Base-by-base conservation (phyloP, 192 early-diverging fungal genomes). In the Umbelopsis vinacea region DNA sequence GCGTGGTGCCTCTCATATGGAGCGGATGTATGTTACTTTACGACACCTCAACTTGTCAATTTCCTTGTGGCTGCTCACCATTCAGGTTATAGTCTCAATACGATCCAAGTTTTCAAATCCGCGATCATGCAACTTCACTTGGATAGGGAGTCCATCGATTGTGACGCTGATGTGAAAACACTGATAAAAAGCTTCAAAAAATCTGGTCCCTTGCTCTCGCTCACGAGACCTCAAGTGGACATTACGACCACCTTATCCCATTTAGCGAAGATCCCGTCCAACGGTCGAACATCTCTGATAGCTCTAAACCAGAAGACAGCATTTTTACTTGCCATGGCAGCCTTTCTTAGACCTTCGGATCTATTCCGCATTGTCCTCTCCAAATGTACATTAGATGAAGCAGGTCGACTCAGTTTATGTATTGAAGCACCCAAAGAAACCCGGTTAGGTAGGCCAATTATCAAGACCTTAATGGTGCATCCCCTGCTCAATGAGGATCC, bases 261-360 rank as follows among this genome's bases (percentile, higher is more conserved):
- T 10, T 45, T 43, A 54, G 54, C 19, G 37, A 70, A 12, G 52
- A 22, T 0, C 52, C 52, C 24, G 15, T 70, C 40, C 50, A 70
- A 54, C 11, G 50, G 21, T 23, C 69, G 24, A 54, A 50, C 26
- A 29, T 46, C 10, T 17, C 71, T 0, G 23, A 63, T 5, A 35
- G n/a, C 29, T 35, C 23, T 26, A 4, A 37, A 21, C 8, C 23
- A 69, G 2, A 29, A 48, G 4, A 33, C 43, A 22, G 14, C 60
- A 3, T 72, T 72, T 60, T 43, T 72, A 1, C 15, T 72, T 14
- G 71, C 46, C 4, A 46, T 72, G 19, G 46, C 60, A 17, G 38
- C 43, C 12, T 72, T 67, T 53, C 38, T 72, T 9, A 40, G 46
- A 22, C 71, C 71, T 2, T 71, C 71, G 2, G 55, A 71, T 50